Evolutionary conservation across 2,329 filamentous ascomycete species (phyloP).

Genomic region (Teratosphaeria destructans): DNA sequence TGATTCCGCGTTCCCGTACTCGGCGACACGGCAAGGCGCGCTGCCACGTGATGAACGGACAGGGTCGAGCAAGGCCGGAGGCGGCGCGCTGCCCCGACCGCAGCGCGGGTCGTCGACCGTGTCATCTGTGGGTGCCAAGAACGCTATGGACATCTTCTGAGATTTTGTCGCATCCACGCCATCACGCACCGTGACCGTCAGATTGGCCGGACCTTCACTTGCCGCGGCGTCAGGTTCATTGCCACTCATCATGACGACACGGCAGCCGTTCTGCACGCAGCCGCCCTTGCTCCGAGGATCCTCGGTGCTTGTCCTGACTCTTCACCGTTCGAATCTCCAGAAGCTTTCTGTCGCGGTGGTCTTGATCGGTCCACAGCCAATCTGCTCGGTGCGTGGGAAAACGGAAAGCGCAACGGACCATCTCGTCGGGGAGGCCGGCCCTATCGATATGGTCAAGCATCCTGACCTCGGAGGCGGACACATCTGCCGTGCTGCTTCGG

Average conservation of each 20-base stretch:
- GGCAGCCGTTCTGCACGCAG: background rate
- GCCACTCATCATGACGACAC: background rate
- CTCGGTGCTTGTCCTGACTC: background rate
- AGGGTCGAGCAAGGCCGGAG: background rate
- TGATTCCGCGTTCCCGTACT: background rate
- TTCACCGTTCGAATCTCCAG: background rate
- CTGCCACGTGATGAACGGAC: background rate
- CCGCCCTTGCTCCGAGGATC: background rate
- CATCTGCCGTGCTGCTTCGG: background rate
- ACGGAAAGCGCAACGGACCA: background rate
- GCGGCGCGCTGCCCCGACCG: background rate
- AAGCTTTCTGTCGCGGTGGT: background rate
- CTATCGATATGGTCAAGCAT: background rate
- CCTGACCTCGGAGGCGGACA: background rate
- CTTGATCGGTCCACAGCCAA: background rate
- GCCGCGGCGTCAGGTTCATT: background rate
- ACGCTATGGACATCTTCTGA: conserved; percentile 2
- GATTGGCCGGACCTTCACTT: background rate
- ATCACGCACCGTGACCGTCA: background rate
- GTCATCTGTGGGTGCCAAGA: background rate
- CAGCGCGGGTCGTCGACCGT: background rate
- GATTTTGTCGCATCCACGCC: background rate
- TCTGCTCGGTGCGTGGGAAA: background rate
- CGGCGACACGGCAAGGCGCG: background rate
- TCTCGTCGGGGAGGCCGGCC: background rate